A percentile compares a stretch with the other conserved stretches of the same genome.
Evolutionary conservation across 2,329 filamentous ascomycete species (phyloP).

Genomic region (Colletotrichum agaves): DNA sequence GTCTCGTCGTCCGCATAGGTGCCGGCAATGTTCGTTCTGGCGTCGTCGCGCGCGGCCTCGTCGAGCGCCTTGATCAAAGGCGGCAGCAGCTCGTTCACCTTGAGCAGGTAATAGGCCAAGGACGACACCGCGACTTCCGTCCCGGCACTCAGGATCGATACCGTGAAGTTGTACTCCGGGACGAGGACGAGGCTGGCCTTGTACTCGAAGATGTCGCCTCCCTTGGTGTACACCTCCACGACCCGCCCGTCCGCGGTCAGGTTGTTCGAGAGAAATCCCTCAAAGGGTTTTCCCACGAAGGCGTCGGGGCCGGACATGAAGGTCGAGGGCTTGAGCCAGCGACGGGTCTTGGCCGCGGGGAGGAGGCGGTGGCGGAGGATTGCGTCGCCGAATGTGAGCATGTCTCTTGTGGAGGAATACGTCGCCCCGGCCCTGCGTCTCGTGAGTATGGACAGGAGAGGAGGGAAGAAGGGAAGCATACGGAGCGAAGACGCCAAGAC

Average conservation of each 20-base stretch:
- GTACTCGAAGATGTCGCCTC: slow-evolving; percentile 55
- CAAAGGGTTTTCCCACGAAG: slow-evolving; percentile 58
- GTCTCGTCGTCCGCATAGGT: slow-evolving; percentile 50
- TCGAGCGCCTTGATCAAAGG: slow-evolving; percentile 55
- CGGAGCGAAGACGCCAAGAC: slow-evolving; percentile 48
- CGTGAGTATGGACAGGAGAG: background rate
- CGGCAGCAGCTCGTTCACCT: slow-evolving; percentile 42
- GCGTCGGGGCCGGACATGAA: slow-evolving; percentile 50
- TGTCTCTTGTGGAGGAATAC: slow-evolving; percentile 54
- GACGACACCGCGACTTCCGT: slow-evolving; percentile 32
- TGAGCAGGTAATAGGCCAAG: slow-evolving; percentile 30
- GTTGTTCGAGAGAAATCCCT: slow-evolving; percentile 54
- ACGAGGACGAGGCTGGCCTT: slow-evolving; percentile 53
- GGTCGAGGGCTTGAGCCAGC: slow-evolving; percentile 57
- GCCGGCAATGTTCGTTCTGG: slow-evolving; percentile 46
- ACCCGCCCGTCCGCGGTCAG: slow-evolving; percentile 51
- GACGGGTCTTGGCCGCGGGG: slow-evolving; percentile 49
- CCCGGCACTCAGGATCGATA: slow-evolving; percentile 52
- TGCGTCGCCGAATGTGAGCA: slow-evolving; percentile 53
- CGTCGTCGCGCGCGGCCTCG: slow-evolving; percentile 52
- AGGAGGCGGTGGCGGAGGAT: slow-evolving; percentile 57
- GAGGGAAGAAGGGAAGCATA: slow-evolving; percentile 40
- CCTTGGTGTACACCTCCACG: slow-evolving; percentile 60
- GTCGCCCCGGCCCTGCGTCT: slow-evolving; percentile 49
- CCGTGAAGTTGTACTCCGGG: slow-evolving; percentile 57